phyloP scores from a whole-genome alignment of 371 early-diverging fungal genomes.

The Apophysomyces variabilis region DNA sequence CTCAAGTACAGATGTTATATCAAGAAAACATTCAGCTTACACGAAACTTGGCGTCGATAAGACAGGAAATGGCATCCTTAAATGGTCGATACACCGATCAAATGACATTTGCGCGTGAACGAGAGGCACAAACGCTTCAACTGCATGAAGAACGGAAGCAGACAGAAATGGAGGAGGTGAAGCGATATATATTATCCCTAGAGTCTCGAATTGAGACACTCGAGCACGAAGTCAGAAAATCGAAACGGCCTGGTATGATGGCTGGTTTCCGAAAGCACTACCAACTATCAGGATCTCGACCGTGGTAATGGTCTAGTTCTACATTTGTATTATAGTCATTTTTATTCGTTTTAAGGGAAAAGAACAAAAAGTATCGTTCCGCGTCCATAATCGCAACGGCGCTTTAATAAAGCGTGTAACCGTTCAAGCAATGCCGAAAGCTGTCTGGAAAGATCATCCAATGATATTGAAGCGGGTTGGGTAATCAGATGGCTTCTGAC shows the following conservation, averaged over 20 bases:
- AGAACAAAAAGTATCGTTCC: too few relatives aligned
- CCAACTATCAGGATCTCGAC: constrained; percentile 29
- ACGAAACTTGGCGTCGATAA: constrained; percentile 49
- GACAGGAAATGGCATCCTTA: constrained; percentile 57
- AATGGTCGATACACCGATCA: constrained; percentile 51
- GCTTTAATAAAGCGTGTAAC: too few relatives aligned
- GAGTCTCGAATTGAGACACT: constrained; percentile 26
- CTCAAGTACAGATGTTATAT: constrained; percentile 50
- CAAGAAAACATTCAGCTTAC: constrained; percentile 53
- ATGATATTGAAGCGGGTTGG: too few relatives aligned
- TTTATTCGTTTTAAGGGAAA: too few relatives aligned
- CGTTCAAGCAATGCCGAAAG: too few relatives aligned
- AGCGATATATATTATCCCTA: constrained; percentile 43
- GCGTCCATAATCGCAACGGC: neutral
- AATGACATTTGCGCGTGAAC: constrained; percentile 52
- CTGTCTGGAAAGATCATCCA: too few relatives aligned
- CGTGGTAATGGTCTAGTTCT: constrained; percentile 21
- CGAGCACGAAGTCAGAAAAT: constrained; percentile 5
- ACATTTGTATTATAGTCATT: too few relatives aligned
- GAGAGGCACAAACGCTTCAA: constrained; percentile 52
- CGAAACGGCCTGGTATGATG: constrained; percentile 15
- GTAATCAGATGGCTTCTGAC: too few relatives aligned
- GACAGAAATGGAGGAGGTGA: constrained; percentile 58
- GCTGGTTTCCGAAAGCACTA: constrained; percentile 32
- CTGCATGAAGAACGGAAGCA: constrained; percentile 54